Evolutionary conservation across 768 basidiomycete species (phyloP).

Genomic region (Rickenella mellea): DNA sequence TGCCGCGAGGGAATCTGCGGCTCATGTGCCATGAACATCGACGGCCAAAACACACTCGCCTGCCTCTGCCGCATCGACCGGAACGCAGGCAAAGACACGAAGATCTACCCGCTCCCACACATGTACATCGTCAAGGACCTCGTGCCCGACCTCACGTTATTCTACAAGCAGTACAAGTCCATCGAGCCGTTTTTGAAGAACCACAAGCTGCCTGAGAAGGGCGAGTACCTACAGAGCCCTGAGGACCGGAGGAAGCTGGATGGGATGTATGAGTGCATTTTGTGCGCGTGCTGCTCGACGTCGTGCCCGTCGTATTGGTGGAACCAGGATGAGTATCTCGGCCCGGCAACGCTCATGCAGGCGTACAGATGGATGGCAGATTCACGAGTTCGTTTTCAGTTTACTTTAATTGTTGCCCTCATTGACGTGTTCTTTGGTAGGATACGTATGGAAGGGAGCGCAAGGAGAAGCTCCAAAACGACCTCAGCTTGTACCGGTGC

Average conservation of each 20-base stretch:
- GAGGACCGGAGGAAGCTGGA: conserved; percentile 94
- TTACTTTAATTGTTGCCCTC: neutral
- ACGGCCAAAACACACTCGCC: conserved; percentile 95
- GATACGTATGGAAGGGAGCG: conserved; percentile 72
- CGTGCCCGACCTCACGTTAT: conserved; percentile 82
- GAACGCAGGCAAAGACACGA: conserved; percentile 55
- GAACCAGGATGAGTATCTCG: conserved; percentile 98
- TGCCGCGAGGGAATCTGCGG: conserved; percentile 97
- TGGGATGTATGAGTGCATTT: conserved; percentile 96
- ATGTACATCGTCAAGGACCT: conserved; percentile 99
- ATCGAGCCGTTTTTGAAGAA: conserved; percentile 96
- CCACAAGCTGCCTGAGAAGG: conserved; percentile 76
- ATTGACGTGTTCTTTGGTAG: conserved; percentile 22
- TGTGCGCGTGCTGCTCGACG: conserved; percentile 96
- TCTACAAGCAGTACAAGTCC: conserved; percentile 99
- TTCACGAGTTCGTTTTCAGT: conserved; percentile 55
- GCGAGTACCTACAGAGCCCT: conserved; percentile 82
- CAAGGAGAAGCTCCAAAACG: conserved; percentile 90
- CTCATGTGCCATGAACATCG: conserved; percentile 98
- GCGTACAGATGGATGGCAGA: conserved; percentile 98
- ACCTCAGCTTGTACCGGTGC: conserved; percentile 93
- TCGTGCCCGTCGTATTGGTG: conserved; percentile 99
- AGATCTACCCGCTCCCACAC: conserved; percentile 96
- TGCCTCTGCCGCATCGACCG: conserved; percentile 95
- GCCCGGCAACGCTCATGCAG: conserved; percentile 93